Evolutionary conservation across 352 stramenopile species (phyloP), one percentile per base, ranked within the genome.

Genomic region (Elongisporangium senticosum): DNA sequence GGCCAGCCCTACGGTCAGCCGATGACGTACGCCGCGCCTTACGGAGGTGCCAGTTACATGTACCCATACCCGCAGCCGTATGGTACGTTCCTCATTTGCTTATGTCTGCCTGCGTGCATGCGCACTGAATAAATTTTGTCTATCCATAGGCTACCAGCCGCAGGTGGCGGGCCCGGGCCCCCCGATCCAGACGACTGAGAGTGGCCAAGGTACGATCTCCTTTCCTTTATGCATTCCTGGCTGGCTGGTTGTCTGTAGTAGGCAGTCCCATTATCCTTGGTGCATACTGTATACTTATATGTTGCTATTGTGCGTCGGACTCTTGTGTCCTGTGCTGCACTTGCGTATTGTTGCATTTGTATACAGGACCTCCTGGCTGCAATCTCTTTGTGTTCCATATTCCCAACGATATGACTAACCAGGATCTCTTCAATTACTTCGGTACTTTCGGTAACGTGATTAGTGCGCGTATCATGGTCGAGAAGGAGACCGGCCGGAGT

Each of bases 361-460:
- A 6, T 65, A 61, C 68, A 95, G 92, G 93, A 67, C 95, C 94
- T 55, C 90, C 95, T 82, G 93, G 93, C 68, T 97, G 93, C 69
- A 99, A 98, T 77, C 76, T 99, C 21, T 99, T 98, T 86, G 92
- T 99, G 59, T 99, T 99, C 84, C 93, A 99, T 76, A 98, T 99
- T 79, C 96, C 96, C 63, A 98, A 98, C 86, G 88, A 98, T 68
- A 98, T 98, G 75, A 97, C 92, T 69, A 98, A 99, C 77, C 75
- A 93, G 70, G 94, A 98, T 80, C 92, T 99, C 76, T 98, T 97
- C 74, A 88, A 98, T 67, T 91, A 98, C 75, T 99, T 99, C 79
- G 79, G 72, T 65, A 88, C 86, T 33, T 98, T 97, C 79, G 96
- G 96, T 61, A 98, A 97, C 72, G 80, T 99, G 56, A 88, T 99